Base-by-base conservation (phyloP, 441 rosid species). In the Adansonia madagascariensis region DNA sequence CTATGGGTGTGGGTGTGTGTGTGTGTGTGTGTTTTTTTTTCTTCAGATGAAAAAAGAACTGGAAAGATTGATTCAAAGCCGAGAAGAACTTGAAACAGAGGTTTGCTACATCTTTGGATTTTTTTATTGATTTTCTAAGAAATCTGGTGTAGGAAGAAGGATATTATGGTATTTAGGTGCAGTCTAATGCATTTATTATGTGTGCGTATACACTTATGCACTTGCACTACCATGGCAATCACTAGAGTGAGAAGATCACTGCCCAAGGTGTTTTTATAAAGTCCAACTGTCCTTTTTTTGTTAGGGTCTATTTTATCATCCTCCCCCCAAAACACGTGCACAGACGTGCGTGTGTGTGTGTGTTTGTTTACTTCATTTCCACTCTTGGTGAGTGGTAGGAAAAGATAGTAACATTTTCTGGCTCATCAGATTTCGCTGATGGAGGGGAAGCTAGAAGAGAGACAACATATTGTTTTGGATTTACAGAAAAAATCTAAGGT, bases 401-500 rank as follows among this genome's bases (percentile, higher is more conserved):
- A 70, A 41, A 10, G 8, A 49, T 49, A 35, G 74, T 56, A 70
- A 82, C 57, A 69, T 74, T 74, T 84, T 46, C 35, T 80, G 70
- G 75, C 70, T 57, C 72, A 2, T 74, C 87, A 95, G 99, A 80
- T 93, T 52, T 74, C 84, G 65, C 80, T 72, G 77, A 76, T 90
- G 84, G 89, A 90, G 79, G 89, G 77, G 20, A 83, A 71, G 77
- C 75, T 92, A 80, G 82, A 80, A 75, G 93, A 81, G 75, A 86
- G 88, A 81, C 83, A 87, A 49, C 81, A 50, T 52, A 59, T 77
- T 76, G 89, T 88, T 75, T 80, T 73, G 35, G 93, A 85, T 73
- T 82, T 93, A 83, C 92, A 85, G 84, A 86, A 87, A 75, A 88
- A 83, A 83, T 83, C 88, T 62, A 86, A 87, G 94, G 99, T 93